Conservation (phyloP, 2,329 filamentous ascomycete species). For the Lecanicillium sp. region DNA sequence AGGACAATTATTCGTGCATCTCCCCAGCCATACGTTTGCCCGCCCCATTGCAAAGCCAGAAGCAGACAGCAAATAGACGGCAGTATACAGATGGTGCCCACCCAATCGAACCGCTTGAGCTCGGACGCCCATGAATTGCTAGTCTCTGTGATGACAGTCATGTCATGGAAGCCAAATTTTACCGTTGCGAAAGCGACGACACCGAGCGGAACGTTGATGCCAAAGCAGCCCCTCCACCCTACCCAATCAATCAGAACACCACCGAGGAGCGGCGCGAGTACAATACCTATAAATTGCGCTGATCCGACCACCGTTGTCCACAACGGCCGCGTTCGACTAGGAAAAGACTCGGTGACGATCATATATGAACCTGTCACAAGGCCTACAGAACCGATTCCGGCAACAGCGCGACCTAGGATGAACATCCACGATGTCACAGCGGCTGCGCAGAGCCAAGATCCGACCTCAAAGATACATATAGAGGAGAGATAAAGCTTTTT, state of each 20-base stretch:
- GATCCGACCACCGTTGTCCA: conserved; percentile 10
- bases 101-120: no score
- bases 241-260: conserved; percentile 10
- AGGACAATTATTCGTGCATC: conserved; percentile 1
- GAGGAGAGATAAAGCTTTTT: conserved; percentile 24
- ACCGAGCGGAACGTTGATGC: conserved; percentile 16
- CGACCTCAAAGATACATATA: conserved; percentile 46
- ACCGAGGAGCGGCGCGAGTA: conserved; percentile 20
- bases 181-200: conserved; percentile 8
- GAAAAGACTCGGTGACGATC: conserved; percentile 34
- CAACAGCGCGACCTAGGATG: conserved; percentile 46
- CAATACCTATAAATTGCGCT: conserved; percentile 15
- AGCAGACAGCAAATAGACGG: no score
- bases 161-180: no score
- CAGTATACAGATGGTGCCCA: no score
- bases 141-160: no score
- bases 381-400: conserved; percentile 44
- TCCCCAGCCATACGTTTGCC: no score
- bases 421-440: conserved; percentile 41
- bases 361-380: conserved; percentile 44
- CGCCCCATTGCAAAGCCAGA: no score
- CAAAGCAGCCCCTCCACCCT: conserved; percentile 1
- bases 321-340: conserved; percentile 31
- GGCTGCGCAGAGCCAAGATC: conserved; percentile 45
- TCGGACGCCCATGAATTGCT: no score